Evolutionary conservation across 2,329 filamentous ascomycete genomes (phyloP), one percentile per base, ranked within the genome.

Genomic region (Aciculosporium take): DNA sequence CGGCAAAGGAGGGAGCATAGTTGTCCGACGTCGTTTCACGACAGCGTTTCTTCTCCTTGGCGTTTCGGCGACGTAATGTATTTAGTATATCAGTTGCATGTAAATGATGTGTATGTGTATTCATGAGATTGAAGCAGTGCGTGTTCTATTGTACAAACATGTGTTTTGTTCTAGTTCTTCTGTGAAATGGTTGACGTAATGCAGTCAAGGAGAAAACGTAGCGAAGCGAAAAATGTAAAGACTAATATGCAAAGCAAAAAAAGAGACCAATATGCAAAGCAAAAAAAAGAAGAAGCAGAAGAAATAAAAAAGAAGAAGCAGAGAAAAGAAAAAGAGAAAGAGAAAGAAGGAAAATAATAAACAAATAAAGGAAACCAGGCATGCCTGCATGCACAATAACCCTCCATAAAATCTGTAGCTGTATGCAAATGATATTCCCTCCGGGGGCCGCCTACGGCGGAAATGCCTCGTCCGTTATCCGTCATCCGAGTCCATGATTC

Each of bases 1-100:
- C 62, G 29, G 48, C 32, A 33, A 52, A 55, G 42, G 53, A 54
- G 13, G 54, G 48, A 38, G 52, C 51, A 45, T 45, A 46, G 40
- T 51, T 45, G 40, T 28, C 8, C n/a, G 18, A 10, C 5, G 27
- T 45, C 29, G 39, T 37, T 41, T 33, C 15, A 30, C 12, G 10
- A 7, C 15, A 32, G 23, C n/a, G n/a, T n/a, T n/a, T n/a, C n/a
- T n/a, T n/a, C n/a, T n/a, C n/a, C n/a, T n/a, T n/a, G n/a, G n/a
- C n/a, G n/a, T n/a, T n/a, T n/a, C n/a, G n/a, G n/a, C n/a, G n/a
- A n/a, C n/a, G n/a, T 9, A 13, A 18, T 44, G 21, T 33, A 40
- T 40, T 32, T 4, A 7, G 25, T 15, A 39, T n/a, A n/a, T n/a
- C n/a, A n/a, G n/a, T 27, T 12, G 15, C 28, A 27, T 42, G 17